phyloP scores from a whole-genome alignment of 1,284 basidiomycete species.

The Cryptococcus maquisensis region DNA sequence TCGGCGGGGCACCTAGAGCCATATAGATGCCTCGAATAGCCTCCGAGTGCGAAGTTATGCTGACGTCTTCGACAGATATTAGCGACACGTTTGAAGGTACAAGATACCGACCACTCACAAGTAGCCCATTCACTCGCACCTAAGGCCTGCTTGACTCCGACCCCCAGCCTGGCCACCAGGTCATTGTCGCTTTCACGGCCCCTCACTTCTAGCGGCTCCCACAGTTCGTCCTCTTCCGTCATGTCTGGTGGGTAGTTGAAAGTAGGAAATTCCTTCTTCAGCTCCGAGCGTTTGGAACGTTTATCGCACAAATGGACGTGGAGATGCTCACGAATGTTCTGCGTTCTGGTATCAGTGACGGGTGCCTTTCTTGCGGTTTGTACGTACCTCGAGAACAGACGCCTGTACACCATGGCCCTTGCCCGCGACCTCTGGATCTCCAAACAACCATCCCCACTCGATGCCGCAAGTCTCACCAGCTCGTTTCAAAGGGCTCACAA shows the following conservation, averaged over 20 bases:
- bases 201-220: conserved; percentile 18
- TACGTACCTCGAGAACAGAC: conserved; percentile 28
- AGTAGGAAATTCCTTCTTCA: conserved; percentile 22
- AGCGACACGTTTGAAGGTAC: not conserved
- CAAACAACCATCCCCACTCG: conserved; percentile 31
- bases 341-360: not conserved
- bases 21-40: conserved; percentile 28
- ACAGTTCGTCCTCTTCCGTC: conserved; percentile 26
- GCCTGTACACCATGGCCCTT: conserved; percentile 22
- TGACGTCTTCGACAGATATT: conserved; percentile 15
- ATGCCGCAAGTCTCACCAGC: conserved; percentile 33
- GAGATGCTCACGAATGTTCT: conserved; percentile 37
- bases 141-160: conserved; percentile 23
- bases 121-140: conserved; percentile 12
- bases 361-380: not conserved
- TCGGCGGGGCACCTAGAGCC: conserved; percentile 22
- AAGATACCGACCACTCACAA: conserved; percentile 16
- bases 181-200: conserved; percentile 35
- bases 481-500: conserved; percentile 28
- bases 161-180: conserved; percentile 21
- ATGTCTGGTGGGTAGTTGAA: conserved; percentile 20
- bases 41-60: conserved; percentile 33
- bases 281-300: conserved; percentile 12
- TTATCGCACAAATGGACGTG: conserved; percentile 33
- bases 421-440: not conserved